Percentiles rank a stretch among this genome's conserved stretches.
phyloP scores from a whole-genome alignment of 768 basidiomycete genomes.

The Krasilnikovozyma curviuscula region DNA sequence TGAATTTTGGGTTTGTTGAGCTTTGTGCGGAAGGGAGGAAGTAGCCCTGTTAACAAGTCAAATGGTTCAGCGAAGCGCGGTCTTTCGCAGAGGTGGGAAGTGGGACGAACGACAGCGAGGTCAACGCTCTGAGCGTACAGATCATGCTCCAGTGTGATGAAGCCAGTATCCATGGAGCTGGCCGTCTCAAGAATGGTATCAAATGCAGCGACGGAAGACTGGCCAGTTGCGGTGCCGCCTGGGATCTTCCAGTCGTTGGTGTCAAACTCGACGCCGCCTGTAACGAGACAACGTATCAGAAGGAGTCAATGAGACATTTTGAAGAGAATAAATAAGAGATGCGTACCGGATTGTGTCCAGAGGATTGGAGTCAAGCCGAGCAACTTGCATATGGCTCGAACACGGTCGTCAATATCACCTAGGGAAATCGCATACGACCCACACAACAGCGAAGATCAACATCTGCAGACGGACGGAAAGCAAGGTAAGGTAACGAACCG shows the following conservation, averaged over 20 bases:
- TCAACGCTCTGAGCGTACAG: conserved; percentile 69
- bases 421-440: conserved; percentile 16
- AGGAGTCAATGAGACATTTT: conserved; percentile 47
- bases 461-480: no score
- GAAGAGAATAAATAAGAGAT: conserved; percentile 27
- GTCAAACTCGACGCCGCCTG: conserved; percentile 5
- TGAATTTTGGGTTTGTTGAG: conserved; percentile 41
- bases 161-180: conserved; percentile 43
- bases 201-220: conserved; percentile 43
- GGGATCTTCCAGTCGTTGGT: conserved; percentile 61
- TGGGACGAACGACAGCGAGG: conserved; percentile 40
- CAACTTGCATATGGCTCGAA: conserved; percentile 57
- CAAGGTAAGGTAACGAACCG: no score
- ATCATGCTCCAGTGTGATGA: conserved; percentile 69
- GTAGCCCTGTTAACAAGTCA: conserved; percentile 23
- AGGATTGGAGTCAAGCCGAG: conserved; percentile 74
- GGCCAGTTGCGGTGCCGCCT: conserved; percentile 43
- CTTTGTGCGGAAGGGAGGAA: conserved; percentile 63
- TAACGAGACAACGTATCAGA: conserved; percentile 17
- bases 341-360: conserved; percentile 49
- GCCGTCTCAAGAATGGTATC: conserved; percentile 47
- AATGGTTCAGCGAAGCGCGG: neutral
- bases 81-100: neutral
- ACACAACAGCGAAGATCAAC: conserved; percentile 66
- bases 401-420: conserved; percentile 46